Percentiles rank a stretch among this genome's conserved stretches.
phyloP scores from a whole-genome alignment of 352 stramenopile species.

The Globisporangium nunn region DNA sequence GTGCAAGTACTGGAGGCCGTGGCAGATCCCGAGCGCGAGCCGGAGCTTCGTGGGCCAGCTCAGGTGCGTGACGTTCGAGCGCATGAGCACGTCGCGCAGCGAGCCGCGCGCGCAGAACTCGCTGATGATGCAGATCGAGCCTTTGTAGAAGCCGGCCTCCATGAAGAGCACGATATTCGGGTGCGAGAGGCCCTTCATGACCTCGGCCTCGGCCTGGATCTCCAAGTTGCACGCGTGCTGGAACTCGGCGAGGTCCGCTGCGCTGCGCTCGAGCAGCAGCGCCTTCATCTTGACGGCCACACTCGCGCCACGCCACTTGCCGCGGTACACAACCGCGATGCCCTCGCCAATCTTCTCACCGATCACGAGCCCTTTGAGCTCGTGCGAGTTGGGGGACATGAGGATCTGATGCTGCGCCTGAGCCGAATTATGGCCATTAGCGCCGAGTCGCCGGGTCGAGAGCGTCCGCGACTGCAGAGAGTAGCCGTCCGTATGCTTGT shows the following conservation, averaged over 20 bases:
- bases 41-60: constrained; percentile 79
- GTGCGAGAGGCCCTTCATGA: constrained; percentile 78
- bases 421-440: neutral
- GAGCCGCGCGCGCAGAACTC: constrained; percentile 93
- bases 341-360: constrained; percentile 81
- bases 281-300: constrained; percentile 94
- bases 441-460: neutral
- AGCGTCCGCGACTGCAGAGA: constrained; percentile 18
- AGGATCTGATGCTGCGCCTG: constrained; percentile 19
- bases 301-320: constrained; percentile 92
- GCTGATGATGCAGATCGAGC: constrained; percentile 93
- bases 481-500: constrained; percentile 16
- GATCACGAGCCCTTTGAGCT: constrained; percentile 76
- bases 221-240: constrained; percentile 79
- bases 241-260: constrained; percentile 60
- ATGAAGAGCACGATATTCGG: constrained; percentile 88
- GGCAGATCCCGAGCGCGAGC: constrained; percentile 66
- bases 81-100: constrained; percentile 91
- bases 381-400: constrained; percentile 56
- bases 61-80: constrained; percentile 56
- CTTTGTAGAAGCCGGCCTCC: constrained; percentile 79
- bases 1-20: constrained; percentile 89
- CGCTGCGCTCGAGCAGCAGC: constrained; percentile 51
- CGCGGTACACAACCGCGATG: constrained; percentile 91
- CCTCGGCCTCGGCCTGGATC: constrained; percentile 74